These are phyloP conservation scores for Boletus rubroflammeus DNA, from an alignment of 768 basidiomycete species.

Conservation along the genomic window DNA sequence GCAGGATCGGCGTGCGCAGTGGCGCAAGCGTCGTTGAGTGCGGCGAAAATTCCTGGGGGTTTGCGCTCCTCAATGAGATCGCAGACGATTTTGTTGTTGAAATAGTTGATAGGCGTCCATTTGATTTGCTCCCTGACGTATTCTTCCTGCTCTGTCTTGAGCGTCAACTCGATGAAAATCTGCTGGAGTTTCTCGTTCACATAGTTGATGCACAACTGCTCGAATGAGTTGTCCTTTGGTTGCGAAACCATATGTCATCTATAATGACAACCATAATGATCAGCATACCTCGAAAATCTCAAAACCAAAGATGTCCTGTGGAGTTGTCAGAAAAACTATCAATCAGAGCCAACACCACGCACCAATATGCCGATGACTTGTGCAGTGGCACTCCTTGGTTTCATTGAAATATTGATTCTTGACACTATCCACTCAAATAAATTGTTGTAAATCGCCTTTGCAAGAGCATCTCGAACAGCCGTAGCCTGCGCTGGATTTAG, in stretches of 20 bases:
- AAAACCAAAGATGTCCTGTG: conserved; percentile 95
- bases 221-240: conserved; percentile 88
- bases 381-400: conserved; percentile 64
- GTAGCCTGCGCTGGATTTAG: conserved; percentile 88
- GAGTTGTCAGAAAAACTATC: neutral
- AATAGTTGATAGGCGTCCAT: conserved; percentile 99
- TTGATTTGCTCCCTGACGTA: conserved; percentile 98
- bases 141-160: conserved; percentile 99
- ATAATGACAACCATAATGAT: neutral
- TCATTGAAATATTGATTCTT: conserved; percentile 95
- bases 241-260: conserved; percentile 1
- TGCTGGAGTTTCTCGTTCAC: conserved; percentile 99
- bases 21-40: conserved; percentile 97
- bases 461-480: conserved; percentile 85
- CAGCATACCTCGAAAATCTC: conserved; percentile 87
- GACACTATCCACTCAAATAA: conserved; percentile 99
- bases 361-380: conserved; percentile 93
- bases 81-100: conserved; percentile 98
- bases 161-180: conserved; percentile 97
- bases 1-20: conserved; percentile 96
- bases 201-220: conserved; percentile 99
- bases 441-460: conserved; percentile 98
- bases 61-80: conserved; percentile 95
- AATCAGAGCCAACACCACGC: conserved; percentile 18
- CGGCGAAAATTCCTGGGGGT: conserved; percentile 96